phyloP scores from a whole-genome alignment of 2,329 filamentous ascomycete genomes.

The Fusarium protoensiforme region DNA sequence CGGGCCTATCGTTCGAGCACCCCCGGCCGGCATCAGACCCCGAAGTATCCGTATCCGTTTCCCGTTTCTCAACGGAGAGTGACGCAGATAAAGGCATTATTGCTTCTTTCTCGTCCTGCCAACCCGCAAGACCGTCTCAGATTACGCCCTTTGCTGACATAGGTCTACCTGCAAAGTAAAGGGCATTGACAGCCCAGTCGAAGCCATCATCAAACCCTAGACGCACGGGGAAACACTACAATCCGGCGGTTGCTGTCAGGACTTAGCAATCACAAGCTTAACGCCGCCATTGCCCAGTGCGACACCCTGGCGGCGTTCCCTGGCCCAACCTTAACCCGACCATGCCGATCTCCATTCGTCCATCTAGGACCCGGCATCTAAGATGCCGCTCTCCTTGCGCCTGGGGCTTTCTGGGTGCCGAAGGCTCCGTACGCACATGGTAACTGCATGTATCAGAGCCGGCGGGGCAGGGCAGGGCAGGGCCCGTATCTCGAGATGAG shows the following conservation, averaged over 20 bases:
- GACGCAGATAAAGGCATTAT: not conserved
- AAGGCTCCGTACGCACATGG: not conserved
- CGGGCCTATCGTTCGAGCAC: slow-evolving; percentile 4
- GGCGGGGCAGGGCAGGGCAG: not conserved
- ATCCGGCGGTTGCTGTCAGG: slow-evolving; percentile 1
- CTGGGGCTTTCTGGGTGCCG: not conserved
- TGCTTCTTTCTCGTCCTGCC: not conserved
- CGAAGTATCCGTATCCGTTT: slow-evolving; percentile 7
- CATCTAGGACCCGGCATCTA: not conserved
- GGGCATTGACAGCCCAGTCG: not conserved
- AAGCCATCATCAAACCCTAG: slow-evolving; percentile 1
- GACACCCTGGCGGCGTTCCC: not conserved
- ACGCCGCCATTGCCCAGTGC: slow-evolving; percentile 3
- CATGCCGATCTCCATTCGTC: slow-evolving; percentile 17
- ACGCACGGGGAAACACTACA: not conserved
- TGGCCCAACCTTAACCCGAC: slow-evolving; percentile 12
- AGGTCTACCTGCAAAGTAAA: not conserved
- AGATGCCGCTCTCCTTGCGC: slow-evolving; percentile 2
- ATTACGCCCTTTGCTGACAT: not conserved
- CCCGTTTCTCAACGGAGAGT: slow-evolving; percentile 18
- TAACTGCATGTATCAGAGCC: not conserved
- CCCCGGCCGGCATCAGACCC: not conserved
- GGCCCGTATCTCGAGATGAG: not conserved
- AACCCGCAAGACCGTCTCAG: not conserved
- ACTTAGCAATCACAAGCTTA: not conserved